These are phyloP conservation scores for Luffa acutangula DNA, from an alignment of 306 rosid species.

Conservation along the genomic window DNA sequence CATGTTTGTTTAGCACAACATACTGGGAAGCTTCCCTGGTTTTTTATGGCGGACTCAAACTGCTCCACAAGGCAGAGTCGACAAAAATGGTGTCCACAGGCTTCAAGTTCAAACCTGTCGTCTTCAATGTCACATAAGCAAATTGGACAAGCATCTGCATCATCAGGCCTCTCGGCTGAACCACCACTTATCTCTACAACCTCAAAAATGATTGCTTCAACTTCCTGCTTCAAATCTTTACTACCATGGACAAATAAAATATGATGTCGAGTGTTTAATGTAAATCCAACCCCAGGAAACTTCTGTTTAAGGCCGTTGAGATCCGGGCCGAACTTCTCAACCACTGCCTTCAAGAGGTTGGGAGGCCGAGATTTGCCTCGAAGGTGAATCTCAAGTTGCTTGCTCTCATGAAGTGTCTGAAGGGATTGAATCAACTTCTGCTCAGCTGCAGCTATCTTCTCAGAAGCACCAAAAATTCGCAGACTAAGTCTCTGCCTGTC, in stretches of 20 bases:
- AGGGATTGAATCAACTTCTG: constrained; percentile 54
- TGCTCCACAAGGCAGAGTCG: constrained; percentile 67
- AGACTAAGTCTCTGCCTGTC: too few relatives aligned
- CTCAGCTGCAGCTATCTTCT: constrained; percentile 40
- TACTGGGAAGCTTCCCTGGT: constrained; percentile 68
- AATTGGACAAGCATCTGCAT: constrained; percentile 54
- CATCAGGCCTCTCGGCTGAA: constrained; percentile 21
- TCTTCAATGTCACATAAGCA: constrained; percentile 89
- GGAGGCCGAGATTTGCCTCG: constrained; percentile 56
- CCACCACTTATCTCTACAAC: constrained; percentile 26
- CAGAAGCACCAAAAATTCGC: constrained; percentile 56
- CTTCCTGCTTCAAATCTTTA: constrained; percentile 59
- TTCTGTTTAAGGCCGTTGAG: constrained; percentile 57
- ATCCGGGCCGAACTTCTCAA: constrained; percentile 71
- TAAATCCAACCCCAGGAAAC: constrained; percentile 57
- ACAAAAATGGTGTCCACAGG: constrained; percentile 62
- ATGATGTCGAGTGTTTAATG: constrained; percentile 48
- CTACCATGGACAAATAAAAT: constrained; percentile 39
- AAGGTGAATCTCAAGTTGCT: constrained; percentile 58
- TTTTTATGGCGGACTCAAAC: constrained; percentile 64
- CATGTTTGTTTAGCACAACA: constrained; percentile 50
- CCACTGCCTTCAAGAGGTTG: constrained; percentile 78
- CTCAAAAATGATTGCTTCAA: constrained; percentile 46
- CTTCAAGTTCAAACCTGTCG: constrained; percentile 53
- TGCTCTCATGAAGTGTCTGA: constrained; percentile 45